These are phyloP conservation scores for Penicillium concentricum DNA, from an alignment of 2,329 filamentous ascomycete genomes.

Conservation along the genomic window DNA sequence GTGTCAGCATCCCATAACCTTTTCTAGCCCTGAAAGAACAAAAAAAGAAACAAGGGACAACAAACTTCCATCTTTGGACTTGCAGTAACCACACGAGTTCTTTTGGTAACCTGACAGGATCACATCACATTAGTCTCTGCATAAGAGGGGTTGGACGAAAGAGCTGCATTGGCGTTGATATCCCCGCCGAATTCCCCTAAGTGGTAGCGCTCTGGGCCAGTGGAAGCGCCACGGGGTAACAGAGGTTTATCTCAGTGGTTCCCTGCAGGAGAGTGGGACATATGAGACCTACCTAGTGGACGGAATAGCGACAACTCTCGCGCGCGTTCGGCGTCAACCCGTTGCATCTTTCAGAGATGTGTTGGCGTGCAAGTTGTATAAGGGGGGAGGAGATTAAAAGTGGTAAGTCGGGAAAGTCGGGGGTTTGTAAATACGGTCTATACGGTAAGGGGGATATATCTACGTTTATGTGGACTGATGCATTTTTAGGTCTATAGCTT, in stretches of 20 bases:
- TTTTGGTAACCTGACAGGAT: slow-evolving; percentile 45
- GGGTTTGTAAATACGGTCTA: neutral
- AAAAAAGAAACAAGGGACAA: slow-evolving; percentile 18
- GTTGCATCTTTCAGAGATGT: slow-evolving; percentile 23
- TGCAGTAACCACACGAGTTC: slow-evolving; percentile 51
- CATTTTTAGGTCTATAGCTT: neutral
- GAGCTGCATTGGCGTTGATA: slow-evolving; percentile 3
- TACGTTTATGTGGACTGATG: neutral
- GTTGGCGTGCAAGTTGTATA: neutral
- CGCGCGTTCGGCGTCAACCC: slow-evolving; percentile 40
- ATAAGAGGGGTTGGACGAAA: neutral
- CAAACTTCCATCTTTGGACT: slow-evolving; percentile 47
- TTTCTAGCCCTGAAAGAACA: neutral
- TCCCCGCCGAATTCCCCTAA: slow-evolving; percentile 6
- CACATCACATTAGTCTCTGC: slow-evolving; percentile 4
- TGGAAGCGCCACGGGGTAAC: slow-evolving; percentile 35
- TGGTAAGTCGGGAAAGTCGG: slow-evolving; percentile 4
- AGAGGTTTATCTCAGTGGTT: slow-evolving; percentile 34
- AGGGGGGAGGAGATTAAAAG: neutral
- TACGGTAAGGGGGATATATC: neutral
- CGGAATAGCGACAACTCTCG: slow-evolving; percentile 46
- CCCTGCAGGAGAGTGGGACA: slow-evolving; percentile 25
- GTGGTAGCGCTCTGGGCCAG: slow-evolving; percentile 26
- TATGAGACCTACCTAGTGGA: slow-evolving; percentile 44
- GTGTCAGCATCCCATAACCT: slow-evolving; percentile 14